Conservation (phyloP, 805 yeast species). For the Allodekkera sacchari region DNA sequence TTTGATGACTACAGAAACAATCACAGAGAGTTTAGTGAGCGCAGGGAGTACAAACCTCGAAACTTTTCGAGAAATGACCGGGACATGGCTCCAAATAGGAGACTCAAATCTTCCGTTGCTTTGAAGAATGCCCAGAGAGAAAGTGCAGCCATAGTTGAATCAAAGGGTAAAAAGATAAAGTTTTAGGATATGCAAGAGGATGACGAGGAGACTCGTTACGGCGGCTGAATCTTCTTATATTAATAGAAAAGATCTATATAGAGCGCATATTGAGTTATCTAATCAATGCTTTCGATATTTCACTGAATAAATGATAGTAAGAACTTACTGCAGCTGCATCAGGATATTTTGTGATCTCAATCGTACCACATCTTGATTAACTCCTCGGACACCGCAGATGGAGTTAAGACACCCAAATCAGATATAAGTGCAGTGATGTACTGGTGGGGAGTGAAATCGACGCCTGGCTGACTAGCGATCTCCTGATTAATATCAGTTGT, state of each 20-base stretch:
- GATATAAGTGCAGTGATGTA: slow-evolving; percentile 93
- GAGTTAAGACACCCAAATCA: slow-evolving; percentile 93
- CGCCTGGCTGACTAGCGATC: slow-evolving; percentile 39
- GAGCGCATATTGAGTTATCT: neutral
- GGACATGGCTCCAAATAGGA: slow-evolving; percentile 27
- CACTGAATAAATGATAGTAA: too few species aligned
- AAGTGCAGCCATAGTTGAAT: slow-evolving; percentile 79
- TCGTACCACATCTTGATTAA: slow-evolving; percentile 97
- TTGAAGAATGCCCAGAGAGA: slow-evolving; percentile 85
- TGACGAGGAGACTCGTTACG: slow-evolving; percentile 14
- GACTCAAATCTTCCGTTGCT: slow-evolving; percentile 74
- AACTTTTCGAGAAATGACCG: too few species aligned
- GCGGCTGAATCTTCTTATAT: too few species aligned
- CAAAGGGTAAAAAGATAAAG: slow-evolving; percentile 79
- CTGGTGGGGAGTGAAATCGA: slow-evolving; percentile 95
- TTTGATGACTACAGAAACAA: neutral
- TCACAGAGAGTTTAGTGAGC: slow-evolving; percentile 5
- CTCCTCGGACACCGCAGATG: slow-evolving; percentile 98
- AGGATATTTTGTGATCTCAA: slow-evolving; percentile 32
- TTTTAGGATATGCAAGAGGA: too few species aligned
- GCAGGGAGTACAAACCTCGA: too few species aligned
- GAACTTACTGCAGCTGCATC: too few species aligned
- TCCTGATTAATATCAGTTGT: slow-evolving; percentile 24
- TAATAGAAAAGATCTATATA: neutral
- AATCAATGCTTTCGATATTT: too few species aligned